Evolutionary conservation across 208 protist species (phyloP), one percentile per base, ranked within the genome.

Genomic region (Leishmania tarentolae): DNA sequence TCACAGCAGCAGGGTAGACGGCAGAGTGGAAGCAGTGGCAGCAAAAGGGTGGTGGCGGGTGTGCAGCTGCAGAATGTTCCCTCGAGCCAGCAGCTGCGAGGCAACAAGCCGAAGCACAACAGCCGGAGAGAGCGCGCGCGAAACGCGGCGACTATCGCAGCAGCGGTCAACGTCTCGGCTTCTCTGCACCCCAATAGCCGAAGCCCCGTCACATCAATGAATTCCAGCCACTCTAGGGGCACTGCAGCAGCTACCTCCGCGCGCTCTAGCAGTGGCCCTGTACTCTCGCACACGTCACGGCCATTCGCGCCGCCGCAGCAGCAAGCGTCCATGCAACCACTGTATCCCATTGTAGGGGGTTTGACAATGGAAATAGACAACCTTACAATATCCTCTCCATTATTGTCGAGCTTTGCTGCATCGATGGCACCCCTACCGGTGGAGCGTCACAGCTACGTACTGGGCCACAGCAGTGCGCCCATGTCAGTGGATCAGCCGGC

Each of bases 291-390:
- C 70, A 57, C 56, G 40, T 40, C 56, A 50, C 81, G 75, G 65
- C 74, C 56, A 17, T 47, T 50, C 24, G 50, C 31, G 24, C 21
- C 31, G 24, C 21, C 76, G 37, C 57, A 69, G 76, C n/a, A 31
- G 35, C 70, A 19, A 3, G 40, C 53, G 28, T 31, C 68, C 3
- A 76, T 69, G 69, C 40, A 42, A 57, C 57, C 70, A 42, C 47
- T 24, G 37, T 56, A 35, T 5, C 40, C 74, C 37, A 56, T 31
- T 47, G 24, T n/a, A 35, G 76, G 81, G 21, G 81, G 79, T 15
- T 66, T 85, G 40, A 85, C 72, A 50, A 69, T 85, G 50, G 68
- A 80, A 50, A 75, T 81, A 61, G 81, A 81, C 46, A 79, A 66
- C 13, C 75, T 78, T 40, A 68, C 75, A 24, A 24, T 81, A 5